phyloP scores from a whole-genome alignment of 768 basidiomycete species.

The Xerocomellus chrysenteron region DNA sequence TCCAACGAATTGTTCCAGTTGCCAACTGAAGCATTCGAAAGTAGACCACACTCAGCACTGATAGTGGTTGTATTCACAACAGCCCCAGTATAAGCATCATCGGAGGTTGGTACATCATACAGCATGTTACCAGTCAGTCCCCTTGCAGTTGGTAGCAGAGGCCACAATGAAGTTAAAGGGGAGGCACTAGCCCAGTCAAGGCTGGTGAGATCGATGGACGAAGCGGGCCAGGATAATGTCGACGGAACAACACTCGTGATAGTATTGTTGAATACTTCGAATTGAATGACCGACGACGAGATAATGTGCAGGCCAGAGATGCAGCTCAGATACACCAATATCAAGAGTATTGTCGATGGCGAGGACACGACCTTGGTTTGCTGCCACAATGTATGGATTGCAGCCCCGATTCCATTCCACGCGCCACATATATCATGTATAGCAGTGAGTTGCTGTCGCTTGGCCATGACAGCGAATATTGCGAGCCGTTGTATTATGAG shows the following conservation, averaged over 20 bases:
- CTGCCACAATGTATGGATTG: conserved; percentile 15
- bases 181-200: neutral
- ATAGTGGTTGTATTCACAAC: conserved; percentile 19
- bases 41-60: conserved; percentile 13
- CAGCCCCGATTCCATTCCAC: conserved; percentile 26
- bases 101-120: conserved; percentile 16
- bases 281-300: conserved; percentile 22
- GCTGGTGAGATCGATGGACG: neutral
- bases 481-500: conserved; percentile 13
- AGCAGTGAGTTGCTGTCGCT: conserved; percentile 15
- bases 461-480: conserved; percentile 1
- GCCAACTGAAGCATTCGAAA: conserved; percentile 5
- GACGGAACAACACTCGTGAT: neutral
- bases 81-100: conserved; percentile 1
- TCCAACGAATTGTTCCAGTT: neutral
- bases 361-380: conserved; percentile 18
- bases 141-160: conserved; percentile 2
- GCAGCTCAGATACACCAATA: conserved; percentile 15
- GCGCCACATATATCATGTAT: conserved; percentile 19
- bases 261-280: conserved; percentile 15
- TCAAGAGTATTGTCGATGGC: neutral
- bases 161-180: neutral
- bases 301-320: conserved; percentile 23
- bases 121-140: conserved; percentile 15
- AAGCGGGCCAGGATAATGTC: neutral